Percentiles rank a stretch among this genome's conserved stretches.
Conservation (phyloP, 331 rosid genomes). For the Rhamnella rubrinervis region DNA sequence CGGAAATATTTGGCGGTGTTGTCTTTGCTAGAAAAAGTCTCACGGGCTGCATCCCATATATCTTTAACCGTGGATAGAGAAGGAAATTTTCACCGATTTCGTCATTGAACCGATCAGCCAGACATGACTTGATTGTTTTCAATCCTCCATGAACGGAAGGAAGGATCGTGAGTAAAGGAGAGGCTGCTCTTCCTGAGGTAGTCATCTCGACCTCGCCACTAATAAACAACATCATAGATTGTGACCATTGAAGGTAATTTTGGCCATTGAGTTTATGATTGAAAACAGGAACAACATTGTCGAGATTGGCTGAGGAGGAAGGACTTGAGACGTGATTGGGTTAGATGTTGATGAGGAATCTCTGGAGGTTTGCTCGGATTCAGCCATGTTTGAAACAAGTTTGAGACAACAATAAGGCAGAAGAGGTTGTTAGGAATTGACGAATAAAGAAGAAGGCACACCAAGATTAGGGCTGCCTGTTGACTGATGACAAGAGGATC, state of each 20-base stretch:
- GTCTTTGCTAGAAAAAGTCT: background rate
- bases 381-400: background rate
- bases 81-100: conserved; percentile 7
- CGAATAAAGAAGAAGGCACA: background rate
- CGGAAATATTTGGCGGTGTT: conserved; percentile 3
- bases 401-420: background rate
- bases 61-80: background rate
- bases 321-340: background rate
- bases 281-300: background rate
- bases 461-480: background rate
- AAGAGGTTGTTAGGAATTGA: background rate
- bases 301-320: background rate
- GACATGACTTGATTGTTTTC: background rate
- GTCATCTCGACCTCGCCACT: background rate
- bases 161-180: background rate
- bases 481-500: background rate
- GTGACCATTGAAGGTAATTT: conserved; percentile 1
- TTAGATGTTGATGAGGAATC: background rate
- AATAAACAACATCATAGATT: background rate
- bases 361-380: background rate
- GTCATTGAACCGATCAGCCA: conserved; percentile 11
- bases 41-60: conserved; percentile 15
- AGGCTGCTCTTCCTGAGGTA: background rate
- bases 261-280: background rate
- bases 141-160: background rate